Percentiles rank a stretch among this genome's conserved stretches.
phyloP scores from a whole-genome alignment of 345 rosid species.

The Citrus unshiu region DNA sequence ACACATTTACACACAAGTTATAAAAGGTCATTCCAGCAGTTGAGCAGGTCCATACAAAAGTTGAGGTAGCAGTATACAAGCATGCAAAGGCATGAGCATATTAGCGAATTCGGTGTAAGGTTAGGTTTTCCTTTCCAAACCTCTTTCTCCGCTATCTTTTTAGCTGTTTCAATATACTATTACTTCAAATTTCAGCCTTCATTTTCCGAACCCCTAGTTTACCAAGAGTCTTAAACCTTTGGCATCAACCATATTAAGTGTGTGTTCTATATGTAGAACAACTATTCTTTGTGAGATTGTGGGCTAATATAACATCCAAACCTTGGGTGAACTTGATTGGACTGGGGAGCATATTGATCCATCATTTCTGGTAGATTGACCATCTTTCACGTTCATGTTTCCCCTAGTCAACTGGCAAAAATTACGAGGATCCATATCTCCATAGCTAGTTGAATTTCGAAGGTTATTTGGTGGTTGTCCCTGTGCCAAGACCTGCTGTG shows the following conservation, averaged over 20 bases:
- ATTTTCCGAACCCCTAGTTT: neutral
- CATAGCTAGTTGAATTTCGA: slow-evolving; percentile 42
- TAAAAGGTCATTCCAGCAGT: neutral
- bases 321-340: slow-evolving; percentile 61
- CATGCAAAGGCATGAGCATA: neutral
- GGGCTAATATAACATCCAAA: slow-evolving; percentile 12
- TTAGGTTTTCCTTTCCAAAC: neutral
- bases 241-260: neutral
- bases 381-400: slow-evolving; percentile 49
- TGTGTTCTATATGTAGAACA: neutral
- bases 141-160: neutral
- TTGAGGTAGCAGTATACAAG: neutral
- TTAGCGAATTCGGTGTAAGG: neutral
- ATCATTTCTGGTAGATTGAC: slow-evolving; percentile 46
- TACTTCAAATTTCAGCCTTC: neutral
- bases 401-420: slow-evolving; percentile 43
- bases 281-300: neutral
- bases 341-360: slow-evolving; percentile 54
- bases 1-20: neutral
- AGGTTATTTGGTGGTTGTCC: slow-evolving; percentile 46
- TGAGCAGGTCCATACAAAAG: neutral
- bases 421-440: slow-evolving; percentile 50
- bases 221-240: neutral
- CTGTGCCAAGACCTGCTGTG: slow-evolving; percentile 51
- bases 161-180: neutral